These are phyloP conservation scores for Rosa chinensis DNA, from an alignment of 306 rosid species.

Conservation along the genomic window DNA sequence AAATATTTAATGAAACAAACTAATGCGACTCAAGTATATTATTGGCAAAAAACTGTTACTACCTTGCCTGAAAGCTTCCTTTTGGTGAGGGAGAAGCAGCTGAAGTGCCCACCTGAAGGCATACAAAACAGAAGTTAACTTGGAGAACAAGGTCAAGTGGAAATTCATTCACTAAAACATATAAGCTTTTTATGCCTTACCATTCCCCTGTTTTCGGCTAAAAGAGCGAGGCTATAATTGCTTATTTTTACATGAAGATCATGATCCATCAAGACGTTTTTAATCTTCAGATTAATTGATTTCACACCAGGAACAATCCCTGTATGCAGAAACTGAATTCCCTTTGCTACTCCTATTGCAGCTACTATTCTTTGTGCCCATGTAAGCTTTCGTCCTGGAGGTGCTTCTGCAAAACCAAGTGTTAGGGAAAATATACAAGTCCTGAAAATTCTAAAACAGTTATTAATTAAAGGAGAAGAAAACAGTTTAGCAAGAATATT, in stretches of 20 bases:
- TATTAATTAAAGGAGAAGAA: not conserved
- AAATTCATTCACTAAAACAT: not conserved
- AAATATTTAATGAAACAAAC: not conserved
- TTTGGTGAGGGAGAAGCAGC: slow-evolving; percentile 45
- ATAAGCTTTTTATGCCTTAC: slow-evolving; percentile 35
- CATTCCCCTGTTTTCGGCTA: slow-evolving; percentile 52
- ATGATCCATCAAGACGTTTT: slow-evolving; percentile 70
- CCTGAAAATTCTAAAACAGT: not conserved
- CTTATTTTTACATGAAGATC: slow-evolving; percentile 74
- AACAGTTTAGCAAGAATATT: not conserved
- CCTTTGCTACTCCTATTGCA: slow-evolving; percentile 81
- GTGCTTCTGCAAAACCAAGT: slow-evolving; percentile 45
- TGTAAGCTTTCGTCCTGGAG: slow-evolving; percentile 53
- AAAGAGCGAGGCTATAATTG: slow-evolving; percentile 66
- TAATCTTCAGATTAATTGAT: slow-evolving; percentile 76
- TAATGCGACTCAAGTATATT: too few species aligned
- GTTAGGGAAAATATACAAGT: slow-evolving; percentile 15
- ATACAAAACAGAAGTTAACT: slow-evolving; percentile 18
- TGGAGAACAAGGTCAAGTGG: slow-evolving; percentile 3
- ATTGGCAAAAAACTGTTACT: not conserved
- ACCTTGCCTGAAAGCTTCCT: slow-evolving; percentile 67
- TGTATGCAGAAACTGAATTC: slow-evolving; percentile 91
- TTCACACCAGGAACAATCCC: slow-evolving; percentile 89
- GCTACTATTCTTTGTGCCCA: slow-evolving; percentile 88
- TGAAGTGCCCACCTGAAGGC: slow-evolving; percentile 51